phyloP scores from a whole-genome alignment of 768 basidiomycete genomes.

The Roridomyces roridus region DNA sequence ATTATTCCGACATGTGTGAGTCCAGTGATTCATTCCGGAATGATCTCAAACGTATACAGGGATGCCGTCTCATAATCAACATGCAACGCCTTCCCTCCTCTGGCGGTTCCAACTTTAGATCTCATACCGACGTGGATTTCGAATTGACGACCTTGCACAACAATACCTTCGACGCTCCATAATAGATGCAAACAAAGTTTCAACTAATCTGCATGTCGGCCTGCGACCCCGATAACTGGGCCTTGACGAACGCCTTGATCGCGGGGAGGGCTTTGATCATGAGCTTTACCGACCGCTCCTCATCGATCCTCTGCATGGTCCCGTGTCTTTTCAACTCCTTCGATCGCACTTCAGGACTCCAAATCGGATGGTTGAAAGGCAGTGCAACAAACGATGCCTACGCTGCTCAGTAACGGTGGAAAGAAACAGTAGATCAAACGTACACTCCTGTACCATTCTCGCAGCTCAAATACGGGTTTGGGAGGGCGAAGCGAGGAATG shows the following conservation, averaged over 20 bases:
- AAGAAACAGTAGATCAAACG: conserved; percentile 12
- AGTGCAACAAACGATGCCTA: conserved; percentile 79
- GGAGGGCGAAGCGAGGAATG: conserved; percentile 62
- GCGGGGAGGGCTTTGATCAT: conserved; percentile 69
- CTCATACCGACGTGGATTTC: neutral
- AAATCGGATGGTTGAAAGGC: conserved; percentile 64
- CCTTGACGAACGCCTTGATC: conserved; percentile 62
- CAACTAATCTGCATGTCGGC: conserved; percentile 12
- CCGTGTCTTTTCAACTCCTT: conserved; percentile 69
- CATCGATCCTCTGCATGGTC: conserved; percentile 64
- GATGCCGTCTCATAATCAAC: conserved; percentile 19
- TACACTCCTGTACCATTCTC: conserved; percentile 79
- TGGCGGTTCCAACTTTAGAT: neutral
- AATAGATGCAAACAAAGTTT: neutral
- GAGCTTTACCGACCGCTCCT: conserved; percentile 78
- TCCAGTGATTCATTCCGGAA: neutral
- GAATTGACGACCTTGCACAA: conserved; percentile 10
- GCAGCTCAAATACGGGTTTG: conserved; percentile 59
- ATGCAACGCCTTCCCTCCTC: conserved; percentile 18
- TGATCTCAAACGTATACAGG: conserved; percentile 3
- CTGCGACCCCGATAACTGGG: conserved; percentile 4
- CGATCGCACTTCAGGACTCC: conserved; percentile 44
- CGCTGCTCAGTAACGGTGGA: conserved; percentile 3
- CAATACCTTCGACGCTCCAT: neutral
- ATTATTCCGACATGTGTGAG: conserved; percentile 8